Percentiles rank a stretch among this genome's conserved stretches.
Conservation (phyloP, 1,284 basidiomycete genomes). For the Golubevia sp. region DNA sequence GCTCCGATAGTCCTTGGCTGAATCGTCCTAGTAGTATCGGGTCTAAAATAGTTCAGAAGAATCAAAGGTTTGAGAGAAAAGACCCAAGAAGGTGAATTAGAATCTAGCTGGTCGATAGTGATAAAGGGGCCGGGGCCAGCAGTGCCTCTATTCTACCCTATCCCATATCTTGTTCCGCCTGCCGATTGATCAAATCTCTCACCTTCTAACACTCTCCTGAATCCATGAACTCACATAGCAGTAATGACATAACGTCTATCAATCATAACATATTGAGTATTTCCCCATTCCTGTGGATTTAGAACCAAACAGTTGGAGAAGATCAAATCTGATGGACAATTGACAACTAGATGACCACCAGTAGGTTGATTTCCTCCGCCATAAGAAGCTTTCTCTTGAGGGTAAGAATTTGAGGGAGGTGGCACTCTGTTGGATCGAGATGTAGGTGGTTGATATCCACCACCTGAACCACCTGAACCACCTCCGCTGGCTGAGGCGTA, state of each 20-base stretch:
- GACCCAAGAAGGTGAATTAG: no score
- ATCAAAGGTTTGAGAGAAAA: no score
- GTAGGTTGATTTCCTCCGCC: slow-evolving; percentile 6
- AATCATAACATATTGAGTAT: slow-evolving; percentile 48
- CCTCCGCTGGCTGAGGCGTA: no score
- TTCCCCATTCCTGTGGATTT: slow-evolving; percentile 52
- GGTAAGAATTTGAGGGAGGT: no score
- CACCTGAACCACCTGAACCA: no score
- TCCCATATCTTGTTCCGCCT: no score
- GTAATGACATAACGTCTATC: slow-evolving; percentile 54
- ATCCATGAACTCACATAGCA: slow-evolving; percentile 10
- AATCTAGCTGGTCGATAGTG: neutral
- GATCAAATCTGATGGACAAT: slow-evolving; percentile 38
- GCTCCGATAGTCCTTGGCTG: slow-evolving; percentile 44
- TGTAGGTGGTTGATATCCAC: no score
- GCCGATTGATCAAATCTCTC: neutral
- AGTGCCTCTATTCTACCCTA: no score
- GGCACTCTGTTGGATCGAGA: no score
- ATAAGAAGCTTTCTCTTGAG: slow-evolving; percentile 2
- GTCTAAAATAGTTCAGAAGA: slow-evolving; percentile 2
- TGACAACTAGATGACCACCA: slow-evolving; percentile 17
- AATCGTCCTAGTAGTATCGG: slow-evolving; percentile 38
- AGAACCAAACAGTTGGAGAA: slow-evolving; percentile 50
- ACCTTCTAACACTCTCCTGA: no score
- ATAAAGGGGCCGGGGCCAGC: neutral